Evolutionary conservation across 768 basidiomycete genomes (phyloP).

Genomic region (Boletus rex-veris): DNA sequence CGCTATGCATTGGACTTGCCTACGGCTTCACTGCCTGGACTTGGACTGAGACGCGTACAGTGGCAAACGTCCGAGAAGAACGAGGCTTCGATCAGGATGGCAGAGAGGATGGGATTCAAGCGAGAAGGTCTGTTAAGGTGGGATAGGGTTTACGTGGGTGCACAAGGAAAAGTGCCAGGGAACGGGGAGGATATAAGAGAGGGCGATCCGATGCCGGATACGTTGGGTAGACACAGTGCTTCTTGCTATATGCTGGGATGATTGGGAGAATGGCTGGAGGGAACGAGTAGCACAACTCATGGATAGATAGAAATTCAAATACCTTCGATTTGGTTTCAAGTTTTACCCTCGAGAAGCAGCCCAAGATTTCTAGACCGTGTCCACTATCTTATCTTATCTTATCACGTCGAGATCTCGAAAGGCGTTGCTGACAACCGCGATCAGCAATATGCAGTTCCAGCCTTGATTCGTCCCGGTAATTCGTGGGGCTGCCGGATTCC

Average conservation of each 20-base stretch:
- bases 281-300: conserved; percentile 7
- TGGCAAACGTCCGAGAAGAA: conserved; percentile 58
- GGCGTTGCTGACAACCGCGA: too few relatives aligned
- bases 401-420: conserved; percentile 21
- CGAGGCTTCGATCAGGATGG: conserved; percentile 43
- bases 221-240: conserved; percentile 35
- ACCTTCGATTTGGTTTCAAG: background rate
- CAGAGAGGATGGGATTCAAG: conserved; percentile 58
- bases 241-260: conserved; percentile 43
- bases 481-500: too few relatives aligned
- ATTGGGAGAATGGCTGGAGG: conserved; percentile 20
- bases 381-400: too few relatives aligned
- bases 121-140: conserved; percentile 53
- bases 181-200: conserved; percentile 35
- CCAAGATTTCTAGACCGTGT: too few relatives aligned
- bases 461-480: too few relatives aligned
- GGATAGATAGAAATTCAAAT: conserved; percentile 1
- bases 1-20: conserved; percentile 44
- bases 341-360: too few relatives aligned
- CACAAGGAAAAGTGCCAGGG: conserved; percentile 34
- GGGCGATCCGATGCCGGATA: conserved; percentile 23
- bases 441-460: too few relatives aligned
- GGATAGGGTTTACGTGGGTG: conserved; percentile 45
- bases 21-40: conserved; percentile 31
- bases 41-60: conserved; percentile 58